phyloP scores from a whole-genome alignment of 306 rosid species.

The Prunus salicina region DNA sequence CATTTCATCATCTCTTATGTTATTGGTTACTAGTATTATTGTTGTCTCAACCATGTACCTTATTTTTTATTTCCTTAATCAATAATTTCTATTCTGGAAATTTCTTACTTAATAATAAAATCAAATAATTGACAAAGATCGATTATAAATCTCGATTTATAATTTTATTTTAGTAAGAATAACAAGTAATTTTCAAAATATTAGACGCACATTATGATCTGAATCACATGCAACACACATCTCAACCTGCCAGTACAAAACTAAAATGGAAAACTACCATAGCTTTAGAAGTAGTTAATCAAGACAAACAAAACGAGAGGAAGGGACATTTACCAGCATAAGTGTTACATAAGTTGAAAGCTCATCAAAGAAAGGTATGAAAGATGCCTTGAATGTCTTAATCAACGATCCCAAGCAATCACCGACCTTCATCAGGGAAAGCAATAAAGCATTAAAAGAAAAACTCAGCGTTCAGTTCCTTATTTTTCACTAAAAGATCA shows the following conservation, averaged over 20 bases:
- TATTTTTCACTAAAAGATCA: not conserved
- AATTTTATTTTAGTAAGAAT: not conserved
- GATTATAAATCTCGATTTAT: not conserved
- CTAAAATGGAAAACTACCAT: not conserved
- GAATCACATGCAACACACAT: not conserved
- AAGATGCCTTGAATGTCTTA: constrained; percentile 89
- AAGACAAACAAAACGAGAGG: not conserved
- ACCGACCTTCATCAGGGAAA: constrained; percentile 62
- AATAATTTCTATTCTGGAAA: not conserved
- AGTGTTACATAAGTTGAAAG: constrained; percentile 85
- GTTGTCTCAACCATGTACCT: not conserved
- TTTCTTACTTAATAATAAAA: not conserved
- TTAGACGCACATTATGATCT: not conserved
- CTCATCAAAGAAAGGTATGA: constrained; percentile 92
- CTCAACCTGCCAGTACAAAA: not conserved
- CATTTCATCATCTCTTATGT: not conserved
- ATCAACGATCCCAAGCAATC: constrained; percentile 95
- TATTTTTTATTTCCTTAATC: not conserved
- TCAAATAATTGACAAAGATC: not conserved
- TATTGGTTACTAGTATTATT: not conserved
- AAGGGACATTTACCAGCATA: constrained; percentile 78
- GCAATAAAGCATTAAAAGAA: constrained; percentile 13
- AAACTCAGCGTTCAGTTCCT: not conserved
- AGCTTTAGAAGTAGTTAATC: not conserved
- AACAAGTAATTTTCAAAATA: not conserved